phyloP scores from a whole-genome alignment of 2,329 filamentous ascomycete species.

The Dactylellina haptotyla region DNA sequence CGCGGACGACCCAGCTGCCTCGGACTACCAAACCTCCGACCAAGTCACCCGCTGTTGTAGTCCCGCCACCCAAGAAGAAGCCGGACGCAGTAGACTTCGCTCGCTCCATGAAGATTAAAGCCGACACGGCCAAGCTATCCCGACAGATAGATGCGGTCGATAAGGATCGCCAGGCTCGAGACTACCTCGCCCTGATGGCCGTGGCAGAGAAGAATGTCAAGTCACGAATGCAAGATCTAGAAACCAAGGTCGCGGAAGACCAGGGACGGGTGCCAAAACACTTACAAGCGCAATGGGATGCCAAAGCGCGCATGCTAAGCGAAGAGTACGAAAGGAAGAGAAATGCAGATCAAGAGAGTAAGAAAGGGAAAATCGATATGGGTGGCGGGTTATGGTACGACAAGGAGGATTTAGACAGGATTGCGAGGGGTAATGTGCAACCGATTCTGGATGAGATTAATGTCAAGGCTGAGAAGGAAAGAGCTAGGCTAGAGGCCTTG shows the following conservation, averaged over 20 bases:
- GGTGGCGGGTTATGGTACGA: conserved; percentile 52
- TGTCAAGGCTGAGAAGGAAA: conserved; percentile 43
- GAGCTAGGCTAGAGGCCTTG: conserved; percentile 27
- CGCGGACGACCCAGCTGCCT: not conserved
- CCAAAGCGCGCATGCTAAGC: conserved; percentile 39
- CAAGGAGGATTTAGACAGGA: conserved; percentile 47
- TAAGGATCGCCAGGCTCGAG: conserved; percentile 44
- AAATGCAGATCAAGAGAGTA: conserved; percentile 31
- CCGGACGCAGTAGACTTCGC: conserved; percentile 37
- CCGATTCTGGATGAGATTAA: conserved; percentile 53
- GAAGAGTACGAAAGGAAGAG: conserved; percentile 40
- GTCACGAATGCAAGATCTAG: conserved; percentile 46
- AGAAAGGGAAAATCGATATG: conserved; percentile 53
- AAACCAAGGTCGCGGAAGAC: conserved; percentile 49
- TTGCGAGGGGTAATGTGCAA: conserved; percentile 47
- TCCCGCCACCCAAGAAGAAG: not conserved
- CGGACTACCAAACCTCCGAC: conserved; percentile 1
- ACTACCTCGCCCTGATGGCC: conserved; percentile 36
- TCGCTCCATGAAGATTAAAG: conserved; percentile 45
- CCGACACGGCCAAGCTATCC: conserved; percentile 39
- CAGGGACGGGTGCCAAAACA: conserved; percentile 48
- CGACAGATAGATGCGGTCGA: conserved; percentile 45
- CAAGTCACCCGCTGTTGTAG: not conserved
- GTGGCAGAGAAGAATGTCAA: conserved; percentile 44
- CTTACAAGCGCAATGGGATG: conserved; percentile 51